phyloP scores from a whole-genome alignment of 164 flowering plant genomes.

The Saururus chinensis region DNA sequence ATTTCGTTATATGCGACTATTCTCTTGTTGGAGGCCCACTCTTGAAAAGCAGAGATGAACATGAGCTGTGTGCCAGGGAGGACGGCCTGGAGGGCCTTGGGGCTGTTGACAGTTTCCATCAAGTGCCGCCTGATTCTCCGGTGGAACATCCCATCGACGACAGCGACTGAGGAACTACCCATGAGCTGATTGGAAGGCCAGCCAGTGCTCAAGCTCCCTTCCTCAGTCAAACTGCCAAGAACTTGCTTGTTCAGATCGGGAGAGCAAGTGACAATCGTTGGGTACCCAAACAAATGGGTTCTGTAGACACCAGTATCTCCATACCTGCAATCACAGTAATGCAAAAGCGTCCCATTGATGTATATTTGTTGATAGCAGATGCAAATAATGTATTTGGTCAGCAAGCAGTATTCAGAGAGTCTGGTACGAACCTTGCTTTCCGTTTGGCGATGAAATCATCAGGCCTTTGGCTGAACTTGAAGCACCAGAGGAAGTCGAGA shows the following conservation, averaged over 20 bases:
- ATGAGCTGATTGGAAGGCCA: constrained; percentile 13
- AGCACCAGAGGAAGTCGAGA: constrained; percentile 13
- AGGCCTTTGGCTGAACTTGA: constrained; percentile 11
- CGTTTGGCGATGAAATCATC: constrained; percentile 13
- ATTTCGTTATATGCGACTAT: constrained; percentile 10
- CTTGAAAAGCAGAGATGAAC: constrained; percentile 7
- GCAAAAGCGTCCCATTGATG: neutral
- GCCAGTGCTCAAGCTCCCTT: constrained; percentile 10
- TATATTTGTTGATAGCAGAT: no score
- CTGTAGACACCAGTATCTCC: constrained; percentile 9
- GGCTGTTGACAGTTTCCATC: constrained; percentile 13
- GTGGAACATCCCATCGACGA: constrained; percentile 5
- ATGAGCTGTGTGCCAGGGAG: constrained; percentile 7
- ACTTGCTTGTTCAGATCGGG: constrained; percentile 9
- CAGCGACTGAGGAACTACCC: constrained; percentile 4
- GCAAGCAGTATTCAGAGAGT: no score
- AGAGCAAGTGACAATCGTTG: constrained; percentile 8
- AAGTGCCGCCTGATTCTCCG: constrained; percentile 9
- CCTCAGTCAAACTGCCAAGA: constrained; percentile 11
- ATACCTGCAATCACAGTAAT: constrained; percentile 2
- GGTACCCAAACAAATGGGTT: constrained; percentile 13
- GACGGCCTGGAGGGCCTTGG: constrained; percentile 5
- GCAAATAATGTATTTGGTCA: no score
- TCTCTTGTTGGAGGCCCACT: constrained; percentile 9
- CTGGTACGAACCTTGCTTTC: constrained; percentile 7